Evolutionary conservation across 176 grass and related monocot genomes (phyloP).

Genomic region (Paspalum notatum): DNA sequence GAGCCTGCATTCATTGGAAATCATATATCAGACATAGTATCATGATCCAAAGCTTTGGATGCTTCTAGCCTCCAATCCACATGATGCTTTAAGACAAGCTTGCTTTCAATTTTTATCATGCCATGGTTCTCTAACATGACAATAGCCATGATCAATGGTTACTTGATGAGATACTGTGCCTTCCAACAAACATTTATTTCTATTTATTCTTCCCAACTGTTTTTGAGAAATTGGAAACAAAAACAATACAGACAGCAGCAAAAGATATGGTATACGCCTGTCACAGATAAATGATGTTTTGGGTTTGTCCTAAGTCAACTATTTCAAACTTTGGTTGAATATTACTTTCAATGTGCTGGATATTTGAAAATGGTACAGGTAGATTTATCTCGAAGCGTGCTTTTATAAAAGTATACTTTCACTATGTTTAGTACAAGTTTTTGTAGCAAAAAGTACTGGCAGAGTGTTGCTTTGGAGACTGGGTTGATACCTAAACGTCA

Average conservation of each 20-base stretch:
- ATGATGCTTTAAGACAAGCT: conserved; percentile 1
- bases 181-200: conserved; percentile 26
- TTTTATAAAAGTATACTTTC: neutral
- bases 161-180: neutral
- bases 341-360: neutral
- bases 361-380: neutral
- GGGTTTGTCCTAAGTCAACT: neutral
- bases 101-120: neutral
- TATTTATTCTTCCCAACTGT: neutral
- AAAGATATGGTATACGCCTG: neutral
- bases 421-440: neutral
- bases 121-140: conserved; percentile 8
- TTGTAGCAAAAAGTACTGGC: neutral
- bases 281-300: neutral
- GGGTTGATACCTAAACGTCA: neutral
- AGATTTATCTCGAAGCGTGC: neutral
- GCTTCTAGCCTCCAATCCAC: conserved; percentile 8
- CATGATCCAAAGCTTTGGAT: conserved; percentile 19
- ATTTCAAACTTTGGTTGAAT: neutral
- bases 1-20: conserved; percentile 61
- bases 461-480: neutral
- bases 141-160: neutral
- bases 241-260: neutral
- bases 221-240: neutral
- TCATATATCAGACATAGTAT: conserved; percentile 25